phyloP scores from a whole-genome alignment of 176 grass and related monocot species.

The Oropetium thomaeum region DNA sequence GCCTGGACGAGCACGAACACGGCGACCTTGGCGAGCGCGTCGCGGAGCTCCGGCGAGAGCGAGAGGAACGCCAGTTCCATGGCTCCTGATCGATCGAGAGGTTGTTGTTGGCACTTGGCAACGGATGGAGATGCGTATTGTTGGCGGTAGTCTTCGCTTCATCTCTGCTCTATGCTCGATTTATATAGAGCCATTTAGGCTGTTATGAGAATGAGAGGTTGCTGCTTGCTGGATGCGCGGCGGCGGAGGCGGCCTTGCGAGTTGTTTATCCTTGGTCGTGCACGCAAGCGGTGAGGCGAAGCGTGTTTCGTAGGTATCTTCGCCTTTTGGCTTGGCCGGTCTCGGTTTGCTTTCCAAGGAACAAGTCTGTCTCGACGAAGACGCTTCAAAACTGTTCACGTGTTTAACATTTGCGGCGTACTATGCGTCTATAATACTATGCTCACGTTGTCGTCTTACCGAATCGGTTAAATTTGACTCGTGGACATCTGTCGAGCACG shows the following conservation, averaged over 20 bases:
- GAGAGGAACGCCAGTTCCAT: constrained; percentile 51
- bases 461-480: neutral
- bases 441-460: neutral
- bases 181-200: constrained; percentile 43
- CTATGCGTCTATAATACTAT: neutral
- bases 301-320: constrained; percentile 18
- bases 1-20: constrained; percentile 68
- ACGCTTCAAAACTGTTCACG: neutral
- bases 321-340: neutral
- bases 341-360: constrained; percentile 26
- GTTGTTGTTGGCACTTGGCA: neutral
- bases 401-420: neutral
- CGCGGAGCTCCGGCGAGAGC: constrained; percentile 63
- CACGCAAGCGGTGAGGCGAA: constrained; percentile 33
- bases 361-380: neutral
- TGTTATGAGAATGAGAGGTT: too few species aligned
- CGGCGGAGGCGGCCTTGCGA: too few species aligned
- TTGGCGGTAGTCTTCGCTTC: neutral
- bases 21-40: constrained; percentile 49
- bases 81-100: neutral
- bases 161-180: neutral
- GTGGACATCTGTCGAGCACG: neutral
- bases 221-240: constrained; percentile 21
- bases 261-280: constrained; percentile 7
- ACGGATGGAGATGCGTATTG: neutral